These are phyloP conservation scores for Schwanniomyces polymorphus DNA, from an alignment of 805 yeast species.

Conservation along the genomic window DNA sequence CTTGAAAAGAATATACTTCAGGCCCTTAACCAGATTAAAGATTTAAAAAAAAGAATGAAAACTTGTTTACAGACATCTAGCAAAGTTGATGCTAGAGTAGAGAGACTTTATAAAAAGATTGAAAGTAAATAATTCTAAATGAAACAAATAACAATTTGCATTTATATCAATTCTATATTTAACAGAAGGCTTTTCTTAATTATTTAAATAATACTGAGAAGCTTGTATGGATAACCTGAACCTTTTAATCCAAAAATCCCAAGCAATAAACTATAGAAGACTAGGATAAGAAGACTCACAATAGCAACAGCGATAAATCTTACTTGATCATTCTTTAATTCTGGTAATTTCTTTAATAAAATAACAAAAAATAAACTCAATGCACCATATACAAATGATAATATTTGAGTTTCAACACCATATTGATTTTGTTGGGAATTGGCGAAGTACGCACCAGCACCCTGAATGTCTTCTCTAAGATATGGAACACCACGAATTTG, in stretches of 20 bases:
- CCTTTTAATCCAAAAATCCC: slow-evolving; percentile 69
- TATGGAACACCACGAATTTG: slow-evolving; percentile 75
- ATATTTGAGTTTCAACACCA: slow-evolving; percentile 87
- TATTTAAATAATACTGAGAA: slow-evolving; percentile 21
- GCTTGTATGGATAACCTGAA: slow-evolving; percentile 71
- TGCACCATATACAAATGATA: slow-evolving; percentile 71
- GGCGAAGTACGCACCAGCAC: slow-evolving; percentile 35
- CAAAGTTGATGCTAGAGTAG: slow-evolving; percentile 37
- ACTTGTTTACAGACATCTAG: slow-evolving; percentile 27
- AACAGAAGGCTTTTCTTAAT: neutral
- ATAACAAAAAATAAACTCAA: slow-evolving; percentile 61
- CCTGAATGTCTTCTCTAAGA: slow-evolving; percentile 45
- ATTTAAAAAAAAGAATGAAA: slow-evolving; percentile 31
- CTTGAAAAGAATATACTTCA: slow-evolving; percentile 19
- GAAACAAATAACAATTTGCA: neutral
- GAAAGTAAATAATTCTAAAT: neutral
- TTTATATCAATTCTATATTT: neutral
- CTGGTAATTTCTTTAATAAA: slow-evolving; percentile 59
- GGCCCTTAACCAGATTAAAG: slow-evolving; percentile 20
- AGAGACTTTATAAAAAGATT: slow-evolving; percentile 15
- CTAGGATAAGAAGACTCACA: slow-evolving; percentile 46
- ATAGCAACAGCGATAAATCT: slow-evolving; percentile 50
- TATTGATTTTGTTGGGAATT: slow-evolving; percentile 74
- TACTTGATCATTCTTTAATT: slow-evolving; percentile 40
- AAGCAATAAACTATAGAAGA: slow-evolving; percentile 64